Evolutionary conservation across 805 yeast species (phyloP), one percentile per base, ranked within the genome.

Genomic region (Spathaspora arborariae): DNA sequence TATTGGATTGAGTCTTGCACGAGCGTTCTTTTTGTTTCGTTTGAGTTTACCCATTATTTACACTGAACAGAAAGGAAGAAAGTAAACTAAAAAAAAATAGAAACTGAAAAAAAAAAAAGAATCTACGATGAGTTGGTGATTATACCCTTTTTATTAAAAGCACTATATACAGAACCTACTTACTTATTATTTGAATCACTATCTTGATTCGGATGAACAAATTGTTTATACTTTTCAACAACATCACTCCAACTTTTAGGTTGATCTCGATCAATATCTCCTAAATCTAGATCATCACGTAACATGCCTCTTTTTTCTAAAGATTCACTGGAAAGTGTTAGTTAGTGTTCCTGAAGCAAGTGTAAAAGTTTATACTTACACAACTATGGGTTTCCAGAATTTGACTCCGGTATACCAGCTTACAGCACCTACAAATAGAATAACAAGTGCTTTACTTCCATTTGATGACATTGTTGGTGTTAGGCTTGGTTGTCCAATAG

Each of bases 41-140:
- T 84, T 86, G 36, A 86, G 75, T 65, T 85, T 86, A 41, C 86
- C 95, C 95, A 86, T n/a, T n/a, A n/a, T n/a, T n/a, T n/a, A n/a
- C n/a, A n/a, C n/a, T n/a, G n/a, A n/a, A n/a, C n/a, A n/a, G n/a
- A n/a, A n/a, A n/a, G n/a, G n/a, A n/a, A n/a, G n/a, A 22, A n/a
- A n/a, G 20, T 27, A 20, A 15, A 27, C 13, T 30, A 21, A 39
- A 39, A 22, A 36, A 40, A 39, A 22, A 20, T 39, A 33, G 13
- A 24, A 20, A 4, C 22, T 4, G n/a, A 37, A 37, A 37, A 37
- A 37, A 20, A 37, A 30, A 37, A 37, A 37, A 37, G 18, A 18
- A 18, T 3, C 22, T 11, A 20, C 24, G 39, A 20, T 37, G 39
- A 19, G 39, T 39, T 20, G 5, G 9, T 20, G 20, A 11, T 18